Base-by-base conservation (phyloP, 2,329 filamentous ascomycete genomes). In the Aureobasidium mangrovei region DNA sequence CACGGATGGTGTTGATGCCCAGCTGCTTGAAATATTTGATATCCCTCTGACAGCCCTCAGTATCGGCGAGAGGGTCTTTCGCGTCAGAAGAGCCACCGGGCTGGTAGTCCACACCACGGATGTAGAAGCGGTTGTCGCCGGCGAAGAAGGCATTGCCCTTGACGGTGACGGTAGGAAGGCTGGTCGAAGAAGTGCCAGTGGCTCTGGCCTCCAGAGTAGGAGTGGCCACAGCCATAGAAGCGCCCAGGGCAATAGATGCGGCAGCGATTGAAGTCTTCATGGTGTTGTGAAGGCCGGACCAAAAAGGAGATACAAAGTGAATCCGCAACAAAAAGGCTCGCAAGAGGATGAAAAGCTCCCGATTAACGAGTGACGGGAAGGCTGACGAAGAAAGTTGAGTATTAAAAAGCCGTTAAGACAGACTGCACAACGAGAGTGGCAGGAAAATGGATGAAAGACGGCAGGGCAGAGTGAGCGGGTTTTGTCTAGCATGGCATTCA, bases 1-100 rank as follows among this genome's bases (percentile, higher is more conserved):
- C 86, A 70, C 91, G 90, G 67, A 96, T 78, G 28, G 89, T 90
- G 77, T 96, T 96, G 73, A 95, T 76, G 46, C 90, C 89, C 48
- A 96, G 78, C 61, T 89, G 80, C 75, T 88, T 81, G 82, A 95
- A 95, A 68, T 88, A 77, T 49, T 74, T 72, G 62, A 95, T 85
- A 66, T 95, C 89, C 60, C 90, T 85, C 69, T 81, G 78, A 80
- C 91, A 95, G 65, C 77, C 72, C 3, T 70, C 70, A 27, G 74
- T 66, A 63, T 94, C 84, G 58, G 87, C 83, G 52, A 95, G 84
- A 57, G 90, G 89, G 67, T 95, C 90, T 53, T 73, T 72, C 47
- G 81, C 70, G 40, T 82, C 69, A 51, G 81, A 83, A 9, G 81
- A 78, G 58, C 83, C 83, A 63, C 80, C 80, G 60, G 65, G 59